Percentiles rank a stretch among this genome's conserved stretches.
Conservation (phyloP, 768 basidiomycete species). For the Xanthoconium purpureum region DNA sequence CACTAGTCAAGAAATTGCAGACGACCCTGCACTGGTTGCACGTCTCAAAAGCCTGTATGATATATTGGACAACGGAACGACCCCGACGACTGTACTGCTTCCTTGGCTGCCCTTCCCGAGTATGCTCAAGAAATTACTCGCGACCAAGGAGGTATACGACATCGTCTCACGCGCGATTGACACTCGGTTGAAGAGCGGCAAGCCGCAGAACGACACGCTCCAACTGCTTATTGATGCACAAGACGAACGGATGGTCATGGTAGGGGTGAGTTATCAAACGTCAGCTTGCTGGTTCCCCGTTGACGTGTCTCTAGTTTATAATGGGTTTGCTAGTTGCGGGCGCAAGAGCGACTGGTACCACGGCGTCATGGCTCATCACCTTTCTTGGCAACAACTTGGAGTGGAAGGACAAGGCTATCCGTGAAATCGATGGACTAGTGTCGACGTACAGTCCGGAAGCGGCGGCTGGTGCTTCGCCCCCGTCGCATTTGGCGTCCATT, state of each 20-base stretch:
- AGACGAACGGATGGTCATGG: slow-evolving; percentile 64
- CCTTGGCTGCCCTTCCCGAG: slow-evolving; percentile 77
- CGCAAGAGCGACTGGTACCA: slow-evolving; percentile 76
- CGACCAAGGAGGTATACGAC: slow-evolving; percentile 74
- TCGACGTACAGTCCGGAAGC: slow-evolving; percentile 36
- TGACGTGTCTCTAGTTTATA: slow-evolving; percentile 55
- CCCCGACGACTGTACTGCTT: slow-evolving; percentile 66
- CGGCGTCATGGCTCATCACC: slow-evolving; percentile 75
- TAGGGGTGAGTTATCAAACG: slow-evolving; percentile 50
- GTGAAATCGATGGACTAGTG: slow-evolving; percentile 59
- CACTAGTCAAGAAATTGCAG: slow-evolving; percentile 65
- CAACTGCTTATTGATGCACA: slow-evolving; percentile 71
- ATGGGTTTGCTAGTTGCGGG: slow-evolving; percentile 81
- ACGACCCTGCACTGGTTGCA: slow-evolving; percentile 57
- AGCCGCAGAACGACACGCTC: slow-evolving; percentile 60
- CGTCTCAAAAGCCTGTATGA: slow-evolving; percentile 67
- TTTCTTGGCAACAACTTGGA: slow-evolving; percentile 66
- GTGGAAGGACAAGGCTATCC: slow-evolving; percentile 60
- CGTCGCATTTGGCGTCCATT: slow-evolving; percentile 51
- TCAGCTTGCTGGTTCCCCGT: slow-evolving; percentile 16
- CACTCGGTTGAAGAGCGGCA: slow-evolving; percentile 54
- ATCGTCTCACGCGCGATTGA: slow-evolving; percentile 59
- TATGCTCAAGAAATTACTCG: slow-evolving; percentile 65
- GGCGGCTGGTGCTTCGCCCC: slow-evolving; percentile 30
- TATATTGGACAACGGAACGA: slow-evolving; percentile 64